Conservation (phyloP, 2,329 filamentous ascomycete genomes). For the Phaeosphaeriaceae sp. region DNA sequence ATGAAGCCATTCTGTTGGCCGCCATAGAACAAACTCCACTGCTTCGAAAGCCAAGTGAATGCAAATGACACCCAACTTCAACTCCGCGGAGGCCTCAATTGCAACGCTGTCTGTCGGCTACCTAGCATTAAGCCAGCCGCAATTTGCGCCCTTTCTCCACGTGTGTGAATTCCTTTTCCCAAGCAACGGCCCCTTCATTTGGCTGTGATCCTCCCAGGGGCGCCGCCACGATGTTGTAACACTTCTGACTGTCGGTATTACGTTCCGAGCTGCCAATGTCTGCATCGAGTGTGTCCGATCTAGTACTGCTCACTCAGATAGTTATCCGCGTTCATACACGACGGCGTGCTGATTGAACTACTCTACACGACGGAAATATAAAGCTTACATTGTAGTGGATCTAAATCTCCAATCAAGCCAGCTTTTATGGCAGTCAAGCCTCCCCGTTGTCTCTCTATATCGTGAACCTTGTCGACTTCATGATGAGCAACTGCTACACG, state of each 20-base stretch:
- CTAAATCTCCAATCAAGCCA: too few relatives aligned
- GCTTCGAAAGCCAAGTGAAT: neutral
- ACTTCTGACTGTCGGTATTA: neutral
- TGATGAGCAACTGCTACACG: too few relatives aligned
- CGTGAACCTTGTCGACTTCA: too few relatives aligned
- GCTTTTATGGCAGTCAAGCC: too few relatives aligned
- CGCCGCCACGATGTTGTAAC: neutral
- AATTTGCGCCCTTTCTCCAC: neutral
- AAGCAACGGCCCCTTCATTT: neutral
- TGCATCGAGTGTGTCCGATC: neutral
- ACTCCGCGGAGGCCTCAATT: neutral
- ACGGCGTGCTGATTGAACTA: neutral
- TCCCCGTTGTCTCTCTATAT: too few relatives aligned
- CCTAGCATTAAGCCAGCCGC: constrained; percentile 3
- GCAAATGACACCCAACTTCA: neutral
- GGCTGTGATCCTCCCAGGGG: neutral
- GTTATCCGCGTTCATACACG: neutral
- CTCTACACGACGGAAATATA: too few relatives aligned
- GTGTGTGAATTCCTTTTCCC: neutral
- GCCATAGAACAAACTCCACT: neutral
- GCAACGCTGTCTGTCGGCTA: neutral
- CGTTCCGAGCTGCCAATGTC: neutral
- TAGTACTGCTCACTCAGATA: neutral
- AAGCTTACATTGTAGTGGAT: too few relatives aligned
- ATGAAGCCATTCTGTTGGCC: neutral